Evolutionary conservation across 2,329 filamentous ascomycete genomes (phyloP), one percentile per base, ranked within the genome.

Genomic region (Rosellinia necatrix): DNA sequence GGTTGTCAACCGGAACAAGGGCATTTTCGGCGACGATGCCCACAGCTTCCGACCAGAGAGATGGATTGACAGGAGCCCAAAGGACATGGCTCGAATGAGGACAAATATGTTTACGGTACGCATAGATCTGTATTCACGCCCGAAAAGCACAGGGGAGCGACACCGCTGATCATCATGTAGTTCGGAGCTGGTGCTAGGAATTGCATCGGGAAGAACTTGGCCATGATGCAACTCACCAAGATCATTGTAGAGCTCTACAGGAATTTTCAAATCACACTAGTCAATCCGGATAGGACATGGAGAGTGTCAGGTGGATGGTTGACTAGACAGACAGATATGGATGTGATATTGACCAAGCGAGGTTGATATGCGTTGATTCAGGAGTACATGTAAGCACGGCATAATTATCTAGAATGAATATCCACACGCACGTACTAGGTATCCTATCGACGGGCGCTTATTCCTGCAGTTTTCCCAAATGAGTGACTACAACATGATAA

Each of bases 11-110:
- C 78, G 81, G 0, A 73, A 81, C 4, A 72, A 74, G 3, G 76
- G 80, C 24, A 68, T 86, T 3, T 88, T 86, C 60, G 84, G 85
- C 0, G 64, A 74, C 0, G 80, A 87, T 59, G 77, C 80, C 0
- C 78, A 85, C 42, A 64, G 67, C 0, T 89, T 80, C 65, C 70
- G 79, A 4, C 84, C 85, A 0, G 84, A 87, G 63, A 68, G 85
- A 22, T 86, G 84, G 74, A 58, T 53, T 22, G 55, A 59, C 3
- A 56, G 53, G 6, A 44, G 50, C 21, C 52, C 44, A 1, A 22
- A 41, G 44, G 48, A 29, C n/a, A 9, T 56, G 4, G 22, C 53
- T 1, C 35, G 34, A 21, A 59, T 59, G 57, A 32, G 35, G 15
- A 30, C 35, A 3, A 54, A 60, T 15, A 40, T 60, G 44, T 60